phyloP scores from a whole-genome alignment of 441 rosid species.

The Syzygium syzygioides region DNA sequence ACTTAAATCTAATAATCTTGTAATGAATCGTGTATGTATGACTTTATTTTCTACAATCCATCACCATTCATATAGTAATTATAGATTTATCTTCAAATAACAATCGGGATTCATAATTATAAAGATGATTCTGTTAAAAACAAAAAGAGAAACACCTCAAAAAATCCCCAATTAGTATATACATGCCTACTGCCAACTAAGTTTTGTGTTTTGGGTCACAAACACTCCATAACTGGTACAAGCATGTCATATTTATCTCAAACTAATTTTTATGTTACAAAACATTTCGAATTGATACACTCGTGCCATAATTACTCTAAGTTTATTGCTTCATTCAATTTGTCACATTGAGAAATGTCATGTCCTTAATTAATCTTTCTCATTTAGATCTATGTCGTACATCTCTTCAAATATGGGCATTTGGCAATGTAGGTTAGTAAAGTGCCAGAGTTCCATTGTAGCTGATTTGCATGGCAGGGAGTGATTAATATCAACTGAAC shows the following conservation, averaged over 20 bases:
- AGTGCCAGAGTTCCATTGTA: neutral
- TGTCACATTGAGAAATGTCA: too few species aligned
- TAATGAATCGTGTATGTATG: neutral
- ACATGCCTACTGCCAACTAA: too few species aligned
- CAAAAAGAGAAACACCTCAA: neutral
- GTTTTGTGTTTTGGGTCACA: too few species aligned
- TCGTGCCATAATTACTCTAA: too few species aligned
- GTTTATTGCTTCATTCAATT: too few species aligned
- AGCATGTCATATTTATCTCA: too few species aligned
- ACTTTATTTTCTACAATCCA: neutral
- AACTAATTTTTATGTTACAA: too few species aligned
- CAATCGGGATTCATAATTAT: neutral
- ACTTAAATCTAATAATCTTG: too few species aligned
- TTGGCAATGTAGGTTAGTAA: neutral
- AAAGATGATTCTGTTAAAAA: neutral
- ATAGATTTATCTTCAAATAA: neutral
- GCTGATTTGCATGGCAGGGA: neutral
- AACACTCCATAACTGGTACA: accelerated
- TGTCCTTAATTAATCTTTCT: too few species aligned
- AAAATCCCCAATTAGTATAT: too few species aligned
- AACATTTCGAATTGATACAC: too few species aligned
- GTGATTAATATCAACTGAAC: neutral
- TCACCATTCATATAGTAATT: neutral
- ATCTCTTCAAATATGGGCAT: neutral
- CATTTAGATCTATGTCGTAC: neutral